These are phyloP conservation scores for Naganishia cerealis DNA, from an alignment of 1,284 basidiomycete genomes.

Conservation along the genomic window DNA sequence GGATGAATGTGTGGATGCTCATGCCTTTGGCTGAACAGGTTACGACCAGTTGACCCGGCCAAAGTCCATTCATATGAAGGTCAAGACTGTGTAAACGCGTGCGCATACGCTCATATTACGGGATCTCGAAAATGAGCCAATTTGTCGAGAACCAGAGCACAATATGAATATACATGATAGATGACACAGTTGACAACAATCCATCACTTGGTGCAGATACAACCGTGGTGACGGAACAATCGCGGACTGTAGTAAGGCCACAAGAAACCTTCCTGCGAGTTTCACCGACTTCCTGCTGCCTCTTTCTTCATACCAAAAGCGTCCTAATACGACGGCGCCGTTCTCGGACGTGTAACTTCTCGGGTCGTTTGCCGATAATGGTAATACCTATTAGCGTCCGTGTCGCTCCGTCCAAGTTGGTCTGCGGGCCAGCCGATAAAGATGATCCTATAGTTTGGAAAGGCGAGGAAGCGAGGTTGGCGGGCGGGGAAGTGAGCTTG, in stretches of 20 bases:
- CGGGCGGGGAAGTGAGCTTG: not conserved
- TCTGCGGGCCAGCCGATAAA: constrained; percentile 47
- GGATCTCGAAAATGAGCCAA: not conserved
- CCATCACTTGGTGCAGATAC: not conserved
- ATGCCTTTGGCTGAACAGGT: constrained; percentile 33
- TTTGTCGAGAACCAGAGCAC: not conserved
- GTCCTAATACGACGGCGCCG: not conserved
- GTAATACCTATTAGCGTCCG: constrained; percentile 47
- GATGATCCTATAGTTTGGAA: constrained; percentile 36
- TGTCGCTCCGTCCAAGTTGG: constrained; percentile 41
- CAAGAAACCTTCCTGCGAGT: no score
- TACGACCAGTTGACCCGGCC: constrained; percentile 52
- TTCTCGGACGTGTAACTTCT: constrained; percentile 38
- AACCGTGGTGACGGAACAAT: no score
- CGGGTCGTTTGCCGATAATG: constrained; percentile 52
- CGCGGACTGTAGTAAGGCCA: no score
- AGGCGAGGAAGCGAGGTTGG: not conserved
- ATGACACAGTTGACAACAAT: not conserved
- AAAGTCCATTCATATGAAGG: constrained; percentile 43
- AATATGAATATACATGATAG: not conserved
- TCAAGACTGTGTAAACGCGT: constrained; percentile 33
- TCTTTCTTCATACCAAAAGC: not conserved
- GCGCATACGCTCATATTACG: not conserved
- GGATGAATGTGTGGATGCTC: not conserved
- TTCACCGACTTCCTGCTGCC: not conserved